A percentile compares a stretch with the other conserved stretches of the same genome.
Conservation (phyloP, 768 basidiomycete species). For the Saitozyma sp. region DNA sequence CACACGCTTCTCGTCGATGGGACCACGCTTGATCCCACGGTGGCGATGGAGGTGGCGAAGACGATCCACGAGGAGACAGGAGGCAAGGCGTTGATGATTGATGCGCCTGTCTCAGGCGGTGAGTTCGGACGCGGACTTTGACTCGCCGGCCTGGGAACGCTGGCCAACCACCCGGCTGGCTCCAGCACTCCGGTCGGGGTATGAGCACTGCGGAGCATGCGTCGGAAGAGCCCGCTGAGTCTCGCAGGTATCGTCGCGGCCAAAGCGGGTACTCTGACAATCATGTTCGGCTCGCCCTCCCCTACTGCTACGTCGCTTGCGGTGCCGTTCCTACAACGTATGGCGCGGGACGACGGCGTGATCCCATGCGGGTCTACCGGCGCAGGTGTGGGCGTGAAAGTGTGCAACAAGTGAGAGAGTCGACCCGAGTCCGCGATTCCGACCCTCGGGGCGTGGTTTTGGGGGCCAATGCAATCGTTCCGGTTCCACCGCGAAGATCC, state of each 20-base stretch:
- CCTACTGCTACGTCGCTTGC: conserved; percentile 24
- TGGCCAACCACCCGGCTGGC: neutral
- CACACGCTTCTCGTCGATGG: conserved; percentile 78
- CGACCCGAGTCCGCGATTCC: neutral
- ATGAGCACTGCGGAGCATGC: neutral
- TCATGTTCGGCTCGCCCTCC: conserved; percentile 79
- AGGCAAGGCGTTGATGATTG: conserved; percentile 73
- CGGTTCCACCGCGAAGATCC: neutral
- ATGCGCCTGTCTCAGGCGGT: conserved; percentile 95
- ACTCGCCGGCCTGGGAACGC: neutral
- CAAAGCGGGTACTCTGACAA: conserved; percentile 80
- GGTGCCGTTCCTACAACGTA: conserved; percentile 27
- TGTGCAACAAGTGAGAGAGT: conserved; percentile 41
- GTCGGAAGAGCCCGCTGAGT: neutral
- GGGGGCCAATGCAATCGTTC: neutral
- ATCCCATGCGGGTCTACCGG: conserved; percentile 40
- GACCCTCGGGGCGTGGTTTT: neutral
- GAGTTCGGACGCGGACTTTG: conserved; percentile 35
- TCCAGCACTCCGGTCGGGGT: too few relatives aligned
- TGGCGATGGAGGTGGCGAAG: conserved; percentile 66
- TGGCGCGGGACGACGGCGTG: conserved; percentile 40
- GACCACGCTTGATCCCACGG: conserved; percentile 80
- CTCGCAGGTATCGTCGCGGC: conserved; percentile 76
- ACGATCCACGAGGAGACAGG: conserved; percentile 55
- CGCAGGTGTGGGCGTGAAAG: conserved; percentile 44